Percentiles rank a stretch among this genome's conserved stretches.
phyloP scores from a whole-genome alignment of 306 rosid genomes.

The Citrullus colocynthis region DNA sequence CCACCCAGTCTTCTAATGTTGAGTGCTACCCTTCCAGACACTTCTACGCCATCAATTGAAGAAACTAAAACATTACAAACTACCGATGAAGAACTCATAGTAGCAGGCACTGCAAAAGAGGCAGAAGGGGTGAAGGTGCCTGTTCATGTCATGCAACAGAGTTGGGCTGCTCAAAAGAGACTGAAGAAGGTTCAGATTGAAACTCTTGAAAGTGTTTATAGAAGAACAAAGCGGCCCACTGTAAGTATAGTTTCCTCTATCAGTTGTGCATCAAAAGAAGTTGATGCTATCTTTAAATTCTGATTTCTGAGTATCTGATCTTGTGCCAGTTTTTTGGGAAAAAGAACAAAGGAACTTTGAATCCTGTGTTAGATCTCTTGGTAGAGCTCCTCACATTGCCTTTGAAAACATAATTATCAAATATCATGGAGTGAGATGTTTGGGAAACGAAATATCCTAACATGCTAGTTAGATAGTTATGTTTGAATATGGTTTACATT shows the following conservation, averaged over 20 bases:
- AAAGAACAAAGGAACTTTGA: not conserved
- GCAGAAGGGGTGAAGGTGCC: conserved; percentile 33
- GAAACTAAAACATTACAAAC: conserved; percentile 29
- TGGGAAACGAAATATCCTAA: not conserved
- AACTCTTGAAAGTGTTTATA: conserved; percentile 67
- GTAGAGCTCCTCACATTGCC: not conserved
- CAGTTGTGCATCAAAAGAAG: not conserved
- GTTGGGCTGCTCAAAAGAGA: conserved; percentile 62
- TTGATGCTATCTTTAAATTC: not conserved
- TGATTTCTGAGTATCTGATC: not conserved
- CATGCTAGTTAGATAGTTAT: not conserved
- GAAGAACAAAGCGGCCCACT: conserved; percentile 81
- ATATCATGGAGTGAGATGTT: not conserved
- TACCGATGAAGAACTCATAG: conserved; percentile 21
- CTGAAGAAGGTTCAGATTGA: conserved; percentile 60
- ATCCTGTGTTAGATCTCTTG: not conserved
- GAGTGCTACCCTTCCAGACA: conserved; percentile 66
- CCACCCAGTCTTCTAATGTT: conserved; percentile 71
- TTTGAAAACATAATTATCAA: not conserved
- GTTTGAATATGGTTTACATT: no score
- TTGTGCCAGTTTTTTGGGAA: not conserved
- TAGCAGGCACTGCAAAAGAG: conserved; percentile 15
- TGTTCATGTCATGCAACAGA: conserved; percentile 53
- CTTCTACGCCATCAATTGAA: conserved; percentile 23
- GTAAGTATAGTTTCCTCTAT: conserved; percentile 36